Conservation (phyloP, 768 basidiomycete species). For the Symmetrospora coprosmae region DNA sequence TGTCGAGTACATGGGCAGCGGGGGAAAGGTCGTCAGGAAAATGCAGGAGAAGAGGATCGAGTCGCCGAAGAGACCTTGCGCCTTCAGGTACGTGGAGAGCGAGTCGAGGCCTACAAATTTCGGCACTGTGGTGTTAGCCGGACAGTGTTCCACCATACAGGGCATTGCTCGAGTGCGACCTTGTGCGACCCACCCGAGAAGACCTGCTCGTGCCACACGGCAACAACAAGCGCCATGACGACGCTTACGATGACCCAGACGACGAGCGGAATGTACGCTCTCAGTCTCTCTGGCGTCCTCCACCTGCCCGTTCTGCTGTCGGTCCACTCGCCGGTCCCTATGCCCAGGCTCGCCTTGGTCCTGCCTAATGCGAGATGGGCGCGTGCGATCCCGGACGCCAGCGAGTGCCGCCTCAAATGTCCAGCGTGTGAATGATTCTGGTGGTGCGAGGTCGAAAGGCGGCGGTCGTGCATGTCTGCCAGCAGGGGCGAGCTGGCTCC, state of each 20-base stretch:
- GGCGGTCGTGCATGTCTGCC: too few relatives aligned
- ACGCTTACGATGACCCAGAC: conserved; percentile 63
- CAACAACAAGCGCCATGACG: conserved; percentile 64
- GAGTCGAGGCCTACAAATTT: conserved; percentile 55
- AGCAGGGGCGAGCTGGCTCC: too few relatives aligned
- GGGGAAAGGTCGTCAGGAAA: conserved; percentile 42
- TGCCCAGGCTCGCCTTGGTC: background rate
- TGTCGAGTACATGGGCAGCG: conserved; percentile 81
- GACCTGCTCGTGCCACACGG: conserved; percentile 65
- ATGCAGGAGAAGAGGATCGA: conserved; percentile 51
- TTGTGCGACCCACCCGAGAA: conserved; percentile 65
- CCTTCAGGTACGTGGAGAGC: conserved; percentile 61
- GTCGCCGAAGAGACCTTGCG: conserved; percentile 58
- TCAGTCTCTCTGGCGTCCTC: background rate
- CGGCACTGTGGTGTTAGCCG: background rate
- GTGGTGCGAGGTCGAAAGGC: too few relatives aligned
- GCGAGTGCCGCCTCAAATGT: too few relatives aligned
- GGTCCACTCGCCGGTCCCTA: conserved; percentile 12
- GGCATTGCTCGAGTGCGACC: too few relatives aligned
- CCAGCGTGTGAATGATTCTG: too few relatives aligned
- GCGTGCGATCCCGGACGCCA: too few relatives aligned
- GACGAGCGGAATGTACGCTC: conserved; percentile 59
- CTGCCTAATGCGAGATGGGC: too few relatives aligned
- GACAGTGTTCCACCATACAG: conserved; percentile 4
- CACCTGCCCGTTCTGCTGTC: background rate